phyloP scores from a whole-genome alignment of 2,329 filamentous ascomycete species.

The Aspergillus sp. region DNA sequence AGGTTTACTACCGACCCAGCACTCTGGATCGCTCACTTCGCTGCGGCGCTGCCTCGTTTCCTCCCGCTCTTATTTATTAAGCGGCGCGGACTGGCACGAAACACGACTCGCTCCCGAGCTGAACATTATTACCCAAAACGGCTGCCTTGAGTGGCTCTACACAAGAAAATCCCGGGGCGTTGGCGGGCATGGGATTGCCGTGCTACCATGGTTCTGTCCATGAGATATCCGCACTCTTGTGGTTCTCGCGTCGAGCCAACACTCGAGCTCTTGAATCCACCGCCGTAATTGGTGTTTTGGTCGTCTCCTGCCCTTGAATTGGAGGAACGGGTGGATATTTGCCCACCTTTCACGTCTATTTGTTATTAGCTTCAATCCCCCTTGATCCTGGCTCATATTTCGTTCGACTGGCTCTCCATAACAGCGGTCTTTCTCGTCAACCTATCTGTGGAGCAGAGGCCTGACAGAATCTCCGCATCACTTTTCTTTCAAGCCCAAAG shows the following conservation, averaged over 20 bases:
- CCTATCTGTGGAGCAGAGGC: slow-evolving; percentile 5
- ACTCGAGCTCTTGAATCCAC: neutral
- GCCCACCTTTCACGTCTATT: slow-evolving; percentile 2
- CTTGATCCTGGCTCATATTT: slow-evolving; percentile 10
- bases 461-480: slow-evolving; percentile 8
- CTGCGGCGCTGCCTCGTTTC: slow-evolving; percentile 13
- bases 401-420: neutral
- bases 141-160: neutral
- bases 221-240: slow-evolving; percentile 1
- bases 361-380: slow-evolving; percentile 5
- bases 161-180: neutral
- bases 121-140: slow-evolving; percentile 1
- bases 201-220: slow-evolving; percentile 7
- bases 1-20: slow-evolving; percentile 14
- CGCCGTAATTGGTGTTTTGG: slow-evolving; percentile 8
- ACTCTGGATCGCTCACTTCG: slow-evolving; percentile 11
- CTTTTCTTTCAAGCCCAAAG: slow-evolving; percentile 9
- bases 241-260: slow-evolving; percentile 9
- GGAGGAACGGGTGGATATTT: slow-evolving; percentile 5
- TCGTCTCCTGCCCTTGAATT: neutral
- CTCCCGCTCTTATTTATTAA: slow-evolving; percentile 12
- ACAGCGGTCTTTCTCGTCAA: neutral
- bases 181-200: slow-evolving; percentile 1
- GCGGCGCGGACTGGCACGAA: slow-evolving; percentile 4
- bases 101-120: neutral